A percentile compares a stretch with the other conserved stretches of the same genome.
Evolutionary conservation across 1,139 yeast genomes (phyloP).

Genomic region (Magnusiomyces ingens): DNA sequence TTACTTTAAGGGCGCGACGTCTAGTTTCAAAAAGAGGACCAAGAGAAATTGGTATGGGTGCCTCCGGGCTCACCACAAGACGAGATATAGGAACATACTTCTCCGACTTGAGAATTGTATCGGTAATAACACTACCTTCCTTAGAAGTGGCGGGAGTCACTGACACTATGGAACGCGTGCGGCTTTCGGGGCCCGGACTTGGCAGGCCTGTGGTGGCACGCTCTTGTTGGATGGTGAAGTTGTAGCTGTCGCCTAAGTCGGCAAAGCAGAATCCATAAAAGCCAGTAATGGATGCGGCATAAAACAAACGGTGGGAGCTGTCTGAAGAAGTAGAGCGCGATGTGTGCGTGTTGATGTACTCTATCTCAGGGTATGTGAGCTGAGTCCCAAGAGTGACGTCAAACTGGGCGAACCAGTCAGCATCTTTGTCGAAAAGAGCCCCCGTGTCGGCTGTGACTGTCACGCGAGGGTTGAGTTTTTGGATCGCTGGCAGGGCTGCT

Average conservation of each 20-base stretch:
- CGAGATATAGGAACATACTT: constrained; percentile 38
- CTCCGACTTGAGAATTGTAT: constrained; percentile 53
- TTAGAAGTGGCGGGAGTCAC: constrained; percentile 36
- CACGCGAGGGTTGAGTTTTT: constrained; percentile 75
- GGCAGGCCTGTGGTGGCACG: constrained; percentile 40
- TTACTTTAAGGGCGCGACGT: constrained; percentile 53
- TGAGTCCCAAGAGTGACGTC: constrained; percentile 77
- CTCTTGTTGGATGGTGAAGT: constrained; percentile 40
- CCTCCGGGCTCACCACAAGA: constrained; percentile 29
- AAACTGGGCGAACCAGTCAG: constrained; percentile 48
- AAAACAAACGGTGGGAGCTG: constrained; percentile 34
- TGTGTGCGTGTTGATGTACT: neutral
- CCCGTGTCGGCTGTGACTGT: constrained; percentile 38
- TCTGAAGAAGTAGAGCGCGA: no score
- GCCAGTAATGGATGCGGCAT: constrained; percentile 67
- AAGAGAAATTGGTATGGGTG: constrained; percentile 2
- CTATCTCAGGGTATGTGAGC: constrained; percentile 36
- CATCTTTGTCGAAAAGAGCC: constrained; percentile 31
- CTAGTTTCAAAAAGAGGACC: constrained; percentile 32
- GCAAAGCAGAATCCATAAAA: constrained; percentile 75
- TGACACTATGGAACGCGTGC: constrained; percentile 46
- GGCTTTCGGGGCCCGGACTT: constrained; percentile 43
- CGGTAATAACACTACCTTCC: constrained; percentile 39
- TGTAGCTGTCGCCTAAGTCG: constrained; percentile 60
- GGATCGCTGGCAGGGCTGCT: constrained; percentile 48